Evolutionary conservation across 805 yeast species (phyloP).

Genomic region (Kodamaea restingae): DNA sequence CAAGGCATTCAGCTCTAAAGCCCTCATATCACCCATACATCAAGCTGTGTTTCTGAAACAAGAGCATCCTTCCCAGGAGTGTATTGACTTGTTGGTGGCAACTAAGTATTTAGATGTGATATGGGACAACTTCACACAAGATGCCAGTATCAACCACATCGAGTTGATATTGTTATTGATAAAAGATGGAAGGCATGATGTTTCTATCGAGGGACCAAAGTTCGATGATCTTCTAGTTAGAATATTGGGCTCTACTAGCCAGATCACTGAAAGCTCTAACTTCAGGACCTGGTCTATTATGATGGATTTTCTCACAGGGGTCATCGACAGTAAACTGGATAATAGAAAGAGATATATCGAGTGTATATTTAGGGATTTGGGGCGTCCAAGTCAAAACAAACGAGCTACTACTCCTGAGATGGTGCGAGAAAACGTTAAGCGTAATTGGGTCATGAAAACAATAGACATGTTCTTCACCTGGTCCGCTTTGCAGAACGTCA

Average conservation of each 20-base stretch:
- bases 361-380: background rate
- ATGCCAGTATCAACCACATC: conserved; percentile 38
- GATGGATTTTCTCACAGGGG: background rate
- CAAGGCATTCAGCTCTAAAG: conserved; percentile 14
- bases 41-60: conserved; percentile 5
- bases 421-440: background rate
- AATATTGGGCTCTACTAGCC: background rate
- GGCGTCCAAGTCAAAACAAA: background rate
- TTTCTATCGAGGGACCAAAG: conserved; percentile 4
- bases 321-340: background rate
- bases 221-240: conserved; percentile 1
- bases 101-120: conserved; percentile 28
- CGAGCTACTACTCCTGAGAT: conserved; percentile 1
- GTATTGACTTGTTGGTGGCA: conserved; percentile 11
- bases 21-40: conserved; percentile 17
- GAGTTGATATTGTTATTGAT: conserved; percentile 26
- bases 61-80: conserved; percentile 2
- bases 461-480: background rate
- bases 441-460: background rate
- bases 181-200: conserved; percentile 5
- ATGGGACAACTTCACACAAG: conserved; percentile 41
- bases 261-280: background rate
- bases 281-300: background rate
- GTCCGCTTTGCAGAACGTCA: background rate
- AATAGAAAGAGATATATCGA: background rate